Evolutionary conservation across 495 filamentous ascomycete species (phyloP).

Genomic region (Elaphomyces granulatus): DNA sequence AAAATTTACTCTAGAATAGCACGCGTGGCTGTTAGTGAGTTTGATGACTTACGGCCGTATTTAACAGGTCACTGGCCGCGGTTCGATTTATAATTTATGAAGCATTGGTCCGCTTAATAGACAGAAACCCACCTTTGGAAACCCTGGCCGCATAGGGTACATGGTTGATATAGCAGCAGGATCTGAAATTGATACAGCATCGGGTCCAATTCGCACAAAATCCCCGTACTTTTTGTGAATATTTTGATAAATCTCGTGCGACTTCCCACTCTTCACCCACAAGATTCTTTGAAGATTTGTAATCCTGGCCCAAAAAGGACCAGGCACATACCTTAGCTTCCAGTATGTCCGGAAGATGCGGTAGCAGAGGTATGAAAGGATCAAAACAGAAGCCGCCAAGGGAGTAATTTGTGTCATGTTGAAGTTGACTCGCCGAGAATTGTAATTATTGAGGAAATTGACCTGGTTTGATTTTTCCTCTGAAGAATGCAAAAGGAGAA

Average conservation of each 20-base stretch:
- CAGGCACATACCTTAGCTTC: constrained; percentile 26
- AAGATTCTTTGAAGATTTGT: constrained; percentile 19
- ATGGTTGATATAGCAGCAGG: constrained; percentile 24
- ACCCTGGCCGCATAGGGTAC: constrained; percentile 17
- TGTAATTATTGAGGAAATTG: no score
- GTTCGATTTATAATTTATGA: neutral
- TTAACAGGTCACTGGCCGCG: neutral
- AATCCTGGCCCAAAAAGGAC: constrained; percentile 26
- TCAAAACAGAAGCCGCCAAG: no score
- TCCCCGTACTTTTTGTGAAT: constrained; percentile 39
- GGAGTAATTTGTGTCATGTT: no score
- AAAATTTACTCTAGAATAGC: constrained; percentile 19
- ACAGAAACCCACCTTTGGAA: constrained; percentile 15
- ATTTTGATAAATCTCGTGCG: constrained; percentile 15
- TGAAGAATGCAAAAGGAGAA: no score
- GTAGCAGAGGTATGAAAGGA: no score
- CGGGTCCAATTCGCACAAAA: constrained; percentile 42
- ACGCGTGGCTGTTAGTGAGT: neutral
- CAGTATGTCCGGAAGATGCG: neutral
- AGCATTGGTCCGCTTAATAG: neutral
- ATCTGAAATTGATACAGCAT: constrained; percentile 37
- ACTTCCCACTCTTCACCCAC: constrained; percentile 15
- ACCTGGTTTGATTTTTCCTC: no score
- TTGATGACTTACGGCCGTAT: neutral
- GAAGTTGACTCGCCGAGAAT: no score